phyloP scores from a whole-genome alignment of 805 yeast genomes.

The Cyberlindnera japonica region DNA sequence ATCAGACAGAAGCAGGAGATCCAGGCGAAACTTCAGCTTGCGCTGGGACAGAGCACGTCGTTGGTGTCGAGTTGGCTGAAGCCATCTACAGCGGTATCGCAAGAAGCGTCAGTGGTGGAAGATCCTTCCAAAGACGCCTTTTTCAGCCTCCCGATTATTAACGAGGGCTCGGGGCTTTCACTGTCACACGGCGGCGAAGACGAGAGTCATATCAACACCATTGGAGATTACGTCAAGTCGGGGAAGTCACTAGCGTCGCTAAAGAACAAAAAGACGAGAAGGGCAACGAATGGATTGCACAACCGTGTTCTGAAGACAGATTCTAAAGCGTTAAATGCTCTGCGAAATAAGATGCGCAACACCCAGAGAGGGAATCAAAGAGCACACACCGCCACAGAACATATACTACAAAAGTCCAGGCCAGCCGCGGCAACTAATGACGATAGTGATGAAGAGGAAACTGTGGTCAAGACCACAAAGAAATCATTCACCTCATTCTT shows the following conservation, averaged over 20 bases:
- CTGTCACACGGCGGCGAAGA: conserved; percentile 1
- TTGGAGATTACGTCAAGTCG: conserved; percentile 26
- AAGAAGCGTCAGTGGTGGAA: not conserved
- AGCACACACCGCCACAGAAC: conserved; percentile 3
- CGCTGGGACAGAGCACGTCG: conserved; percentile 16
- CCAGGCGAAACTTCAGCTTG: conserved; percentile 24
- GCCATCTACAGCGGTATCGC: conserved; percentile 7
- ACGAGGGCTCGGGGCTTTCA: conserved; percentile 23
- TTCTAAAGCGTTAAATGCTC: conserved; percentile 24
- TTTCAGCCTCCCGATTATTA: conserved; percentile 24
- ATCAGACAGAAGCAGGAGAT: conserved; percentile 26
- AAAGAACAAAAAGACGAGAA: conserved; percentile 14
- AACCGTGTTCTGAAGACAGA: conserved; percentile 10
- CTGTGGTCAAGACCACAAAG: conserved; percentile 19
- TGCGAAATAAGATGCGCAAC: conserved; percentile 25
- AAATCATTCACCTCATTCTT: conserved; percentile 18
- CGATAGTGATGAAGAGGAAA: conserved; percentile 23
- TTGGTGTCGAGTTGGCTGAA: conserved; percentile 24
- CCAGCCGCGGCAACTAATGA: conserved; percentile 7
- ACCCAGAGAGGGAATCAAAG: conserved; percentile 10
- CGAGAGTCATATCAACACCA: conserved; percentile 17
- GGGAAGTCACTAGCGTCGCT: conserved; percentile 21
- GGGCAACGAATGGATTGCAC: conserved; percentile 2
- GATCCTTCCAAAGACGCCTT: conserved; percentile 21
- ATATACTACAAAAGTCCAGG: conserved; percentile 3